phyloP scores from a whole-genome alignment of 352 stramenopile species.

The Phytophthora sansomeana region DNA sequence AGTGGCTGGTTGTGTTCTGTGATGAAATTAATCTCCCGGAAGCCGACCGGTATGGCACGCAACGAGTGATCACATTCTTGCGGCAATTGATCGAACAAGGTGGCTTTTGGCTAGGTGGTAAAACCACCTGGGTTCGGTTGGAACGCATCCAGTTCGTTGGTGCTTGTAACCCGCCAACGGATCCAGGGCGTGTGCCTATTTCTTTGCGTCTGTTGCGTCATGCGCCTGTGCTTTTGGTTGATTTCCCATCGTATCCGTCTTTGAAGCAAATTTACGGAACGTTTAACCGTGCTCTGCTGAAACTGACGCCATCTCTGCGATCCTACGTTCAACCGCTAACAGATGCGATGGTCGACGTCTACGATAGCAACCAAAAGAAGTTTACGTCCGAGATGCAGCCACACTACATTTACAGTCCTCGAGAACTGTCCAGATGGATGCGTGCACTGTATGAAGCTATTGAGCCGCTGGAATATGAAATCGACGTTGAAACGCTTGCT shows the following conservation, averaged over 20 bases:
- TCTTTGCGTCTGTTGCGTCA: conserved; percentile 98
- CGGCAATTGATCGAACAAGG: conserved; percentile 98
- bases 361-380: conserved; percentile 96
- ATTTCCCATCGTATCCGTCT: conserved; percentile 97
- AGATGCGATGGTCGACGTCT: conserved; percentile 99
- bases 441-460: conserved; percentile 99
- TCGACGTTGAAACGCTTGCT: conserved; percentile 96
- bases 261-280: conserved; percentile 99
- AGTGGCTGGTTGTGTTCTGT: conserved; percentile 99
- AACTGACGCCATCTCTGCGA: conserved; percentile 97
- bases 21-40: conserved; percentile 99
- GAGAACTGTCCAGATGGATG: conserved; percentile 99
- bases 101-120: conserved; percentile 90
- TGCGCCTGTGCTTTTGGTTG: conserved; percentile 98
- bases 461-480: conserved; percentile 94
- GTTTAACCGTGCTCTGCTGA: conserved; percentile 99
- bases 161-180: conserved; percentile 99
- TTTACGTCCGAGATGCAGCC: conserved; percentile 95
- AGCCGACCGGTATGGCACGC: conserved; percentile 98
- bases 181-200: conserved; percentile 97
- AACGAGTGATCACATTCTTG: conserved; percentile 99
- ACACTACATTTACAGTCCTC: conserved; percentile 99
- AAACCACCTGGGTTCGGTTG: conserved; percentile 92
- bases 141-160: conserved; percentile 96
- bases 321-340: conserved; percentile 97